Base-by-base conservation (phyloP, 2,329 filamentous ascomycete genomes). In the Colletotrichum agaves region DNA sequence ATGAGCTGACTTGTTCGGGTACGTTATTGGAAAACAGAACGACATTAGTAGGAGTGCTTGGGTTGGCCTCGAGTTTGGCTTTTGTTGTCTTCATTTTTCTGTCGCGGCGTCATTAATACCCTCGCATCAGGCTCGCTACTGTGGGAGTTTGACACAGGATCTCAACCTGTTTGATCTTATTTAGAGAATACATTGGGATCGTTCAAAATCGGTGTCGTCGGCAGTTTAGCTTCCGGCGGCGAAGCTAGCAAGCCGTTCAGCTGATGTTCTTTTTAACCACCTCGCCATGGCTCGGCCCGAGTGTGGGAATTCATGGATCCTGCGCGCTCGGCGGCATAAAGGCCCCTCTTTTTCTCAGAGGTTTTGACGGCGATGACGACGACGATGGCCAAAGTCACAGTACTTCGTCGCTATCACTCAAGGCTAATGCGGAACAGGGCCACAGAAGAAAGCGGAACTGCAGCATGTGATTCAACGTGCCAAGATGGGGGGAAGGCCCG, bases 401-500 rank as follows among this genome's bases (percentile, higher is more conserved):
- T 67, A 67, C 64, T 50, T 61, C 2, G 27, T 37, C 41, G 43
- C 65, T 66, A 68, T 66, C 62, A 15, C 31, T 41, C 39, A n/a
- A 37, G 44, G 37, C 59, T 63, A 43, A 62, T 66, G 63, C 58
- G 62, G 47, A 59, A 53, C n/a, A 56, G 46, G 46, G 21, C 13
- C 27, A 33, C n/a, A 43, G 44, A 39, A 37, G 33, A 35, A 39
- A 37, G 33, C n/a, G 60, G 41, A 55, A 17, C 43, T 37, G 21
- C 39, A 63, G 35, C 63, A 67, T 67, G 59, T 67, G 63, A 67
- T 57, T 60, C 35, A 37, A 49, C 17, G 35, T 44, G 57, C 57
- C 23, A 37, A 50, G 4, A 17, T 27, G 27, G 27, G 27, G 27
- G 27, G 27, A 13, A 19, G 23, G n/a, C 33, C 44, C 57, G 17